Evolutionary conservation across 768 basidiomycete species (phyloP).

Genomic region (Termitomyces sp.): DNA sequence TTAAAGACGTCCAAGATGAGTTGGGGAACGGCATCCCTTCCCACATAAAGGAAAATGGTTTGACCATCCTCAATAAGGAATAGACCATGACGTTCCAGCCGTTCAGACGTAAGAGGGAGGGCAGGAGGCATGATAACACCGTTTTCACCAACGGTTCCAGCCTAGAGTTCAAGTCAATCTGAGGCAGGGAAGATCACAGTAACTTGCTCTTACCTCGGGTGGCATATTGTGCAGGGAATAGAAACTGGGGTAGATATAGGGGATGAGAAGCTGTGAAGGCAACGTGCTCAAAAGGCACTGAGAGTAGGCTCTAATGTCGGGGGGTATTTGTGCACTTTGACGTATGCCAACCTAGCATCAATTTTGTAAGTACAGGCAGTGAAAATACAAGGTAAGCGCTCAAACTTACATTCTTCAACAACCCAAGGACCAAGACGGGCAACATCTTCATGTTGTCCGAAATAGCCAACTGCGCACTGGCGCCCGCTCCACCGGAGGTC

Average conservation of each 20-base stretch:
- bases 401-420: slow-evolving; percentile 86
- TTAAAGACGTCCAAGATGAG: slow-evolving; percentile 93
- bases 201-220: slow-evolving; percentile 56
- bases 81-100: slow-evolving; percentile 90
- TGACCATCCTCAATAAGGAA: slow-evolving; percentile 98
- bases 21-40: slow-evolving; percentile 97
- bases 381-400: background rate
- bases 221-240: slow-evolving; percentile 97
- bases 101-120: slow-evolving; percentile 89
- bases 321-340: slow-evolving; percentile 95
- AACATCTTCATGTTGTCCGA: slow-evolving; percentile 94
- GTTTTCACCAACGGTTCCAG: slow-evolving; percentile 84
- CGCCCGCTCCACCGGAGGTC: slow-evolving; percentile 90
- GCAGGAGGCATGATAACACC: slow-evolving; percentile 87
- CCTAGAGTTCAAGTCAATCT: slow-evolving; percentile 35
- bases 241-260: slow-evolving; percentile 93
- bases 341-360: slow-evolving; percentile 74
- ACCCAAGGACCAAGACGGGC: slow-evolving; percentile 81
- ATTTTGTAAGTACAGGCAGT: background rate
- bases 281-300: slow-evolving; percentile 87
- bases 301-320: slow-evolving; percentile 93
- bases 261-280: slow-evolving; percentile 85
- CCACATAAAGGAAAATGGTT: slow-evolving; percentile 97
- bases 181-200: background rate
- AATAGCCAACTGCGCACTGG: slow-evolving; percentile 88